These are phyloP conservation scores for Oldenlandia corymbosa DNA, from an alignment of 257 asterid genomes.

Conservation along the genomic window DNA sequence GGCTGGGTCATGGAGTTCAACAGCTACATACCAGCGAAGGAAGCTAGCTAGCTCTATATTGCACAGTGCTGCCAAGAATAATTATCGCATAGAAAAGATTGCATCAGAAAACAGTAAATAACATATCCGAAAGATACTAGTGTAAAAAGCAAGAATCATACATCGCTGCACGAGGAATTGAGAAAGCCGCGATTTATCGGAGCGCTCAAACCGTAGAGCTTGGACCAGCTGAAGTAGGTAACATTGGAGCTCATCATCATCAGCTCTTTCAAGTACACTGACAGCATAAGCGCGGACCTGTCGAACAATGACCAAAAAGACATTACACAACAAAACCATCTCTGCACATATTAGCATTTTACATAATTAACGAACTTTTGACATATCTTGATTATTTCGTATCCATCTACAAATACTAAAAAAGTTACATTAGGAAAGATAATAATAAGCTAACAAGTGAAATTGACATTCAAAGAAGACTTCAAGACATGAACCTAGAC, in stretches of 20 bases:
- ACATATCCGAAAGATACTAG: constrained; percentile 17
- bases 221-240: constrained; percentile 98
- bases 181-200: constrained; percentile 88
- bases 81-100: constrained; percentile 11
- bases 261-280: constrained; percentile 95
- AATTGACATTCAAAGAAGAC: not conserved
- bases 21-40: constrained; percentile 97
- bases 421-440: not conserved
- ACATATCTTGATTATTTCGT: not conserved
- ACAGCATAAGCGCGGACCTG: constrained; percentile 98
- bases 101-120: not conserved
- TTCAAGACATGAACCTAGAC: not conserved
- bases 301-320: constrained; percentile 11
- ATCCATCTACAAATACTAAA: not conserved
- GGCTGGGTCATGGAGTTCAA: constrained; percentile 93
- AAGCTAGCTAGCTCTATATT: constrained; percentile 97
- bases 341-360: not conserved
- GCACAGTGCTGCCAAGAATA: constrained; percentile 59
- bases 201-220: constrained; percentile 97
- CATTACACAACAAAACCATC: not conserved
- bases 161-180: constrained; percentile 95
- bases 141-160: constrained; percentile 39
- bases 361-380: not conserved
- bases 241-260: constrained; percentile 98
- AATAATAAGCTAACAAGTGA: not conserved